A percentile compares a stretch with the other conserved stretches of the same genome.
Evolutionary conservation across 2,329 filamentous ascomycete species (phyloP).

Genomic region (Cryphonectria carpinicola): DNA sequence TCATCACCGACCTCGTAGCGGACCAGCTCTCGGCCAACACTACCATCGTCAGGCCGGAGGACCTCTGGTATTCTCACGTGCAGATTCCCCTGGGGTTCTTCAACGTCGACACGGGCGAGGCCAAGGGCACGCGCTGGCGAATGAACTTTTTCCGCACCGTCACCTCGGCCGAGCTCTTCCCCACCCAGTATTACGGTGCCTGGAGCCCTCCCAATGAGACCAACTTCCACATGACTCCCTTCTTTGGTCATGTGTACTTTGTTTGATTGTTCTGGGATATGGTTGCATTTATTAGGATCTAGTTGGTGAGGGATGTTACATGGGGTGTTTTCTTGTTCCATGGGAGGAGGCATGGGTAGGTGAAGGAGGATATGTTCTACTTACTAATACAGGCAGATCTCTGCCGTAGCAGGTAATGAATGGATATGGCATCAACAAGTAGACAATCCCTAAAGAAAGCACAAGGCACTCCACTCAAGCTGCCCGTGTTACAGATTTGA

Average conservation of each 20-base stretch:
- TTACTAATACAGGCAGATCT: background rate
- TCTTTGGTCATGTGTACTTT: constrained; percentile 47
- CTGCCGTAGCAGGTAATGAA: background rate
- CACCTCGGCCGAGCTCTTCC: constrained; percentile 46
- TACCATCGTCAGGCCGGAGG: constrained; percentile 39
- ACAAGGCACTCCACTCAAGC: no score
- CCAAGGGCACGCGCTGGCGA: constrained; percentile 50
- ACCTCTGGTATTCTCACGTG: constrained; percentile 47
- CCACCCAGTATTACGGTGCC: constrained; percentile 48
- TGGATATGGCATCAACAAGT: background rate
- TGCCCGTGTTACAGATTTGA: no score
- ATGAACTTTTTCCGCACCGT: constrained; percentile 58
- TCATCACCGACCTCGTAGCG: constrained; percentile 43
- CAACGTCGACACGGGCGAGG: constrained; percentile 49
- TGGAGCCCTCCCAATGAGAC: constrained; percentile 51
- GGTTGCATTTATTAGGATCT: background rate
- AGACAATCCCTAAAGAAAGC: no score
- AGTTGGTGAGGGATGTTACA: background rate
- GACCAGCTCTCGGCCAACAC: constrained; percentile 49
- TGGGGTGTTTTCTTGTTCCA: background rate
- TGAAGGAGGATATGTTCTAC: no score
- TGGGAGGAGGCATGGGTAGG: no score
- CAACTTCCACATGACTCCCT: constrained; percentile 53
- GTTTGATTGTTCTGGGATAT: constrained; percentile 28
- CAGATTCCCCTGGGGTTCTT: constrained; percentile 53